Evolutionary conservation across 2,329 filamentous ascomycete genomes (phyloP), one percentile per base, ranked within the genome.

Genomic region (Hirsutella minnesotensis): DNA sequence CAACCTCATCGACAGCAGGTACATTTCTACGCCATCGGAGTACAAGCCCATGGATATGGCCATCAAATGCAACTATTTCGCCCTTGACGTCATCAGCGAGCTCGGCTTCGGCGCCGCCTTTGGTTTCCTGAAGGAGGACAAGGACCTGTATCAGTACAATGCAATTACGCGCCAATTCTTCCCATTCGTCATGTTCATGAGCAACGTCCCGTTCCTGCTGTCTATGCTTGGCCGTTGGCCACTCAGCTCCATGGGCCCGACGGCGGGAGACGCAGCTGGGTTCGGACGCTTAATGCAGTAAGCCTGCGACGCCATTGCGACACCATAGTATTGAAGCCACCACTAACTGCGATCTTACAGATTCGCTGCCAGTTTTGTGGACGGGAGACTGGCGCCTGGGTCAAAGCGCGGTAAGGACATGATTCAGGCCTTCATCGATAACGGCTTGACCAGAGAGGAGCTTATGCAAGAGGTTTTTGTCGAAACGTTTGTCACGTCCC

Each of bases 61-160:
- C 72, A 38, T 66, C 62, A 70, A 72, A 47, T 61, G 65, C 4
- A 69, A 73, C 38, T 75, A 64, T 56, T 69, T 77, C 44, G 74
- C 72, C 0, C 56, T 77, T 4, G 75, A 78, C 46, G 66, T 75
- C 27, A 74, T 79, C 49, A 70, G 65, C 29, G 64, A 66, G 36
- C 52, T 78, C 9, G 69, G 68, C 1, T 69, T 76, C 41, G 73
- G 73, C 16, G 49, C 67, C 34, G 53, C 64, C 0, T 72, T 75
- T 45, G 70, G 71, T 8, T 70, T 67, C 48, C 50, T 75, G 1
- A 61, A 63, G 22, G 50, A 59, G 9, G 67, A 75, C 47, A 51
- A 56, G 4, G 71, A 75, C 45, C 59, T 67, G 0, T 69, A 66
- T 47, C 64, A 64, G 39, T 74, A 71, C 49, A 66, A 73, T 43